Conservation (phyloP, 139 green algal species). For the Picochlorum sp. region DNA sequence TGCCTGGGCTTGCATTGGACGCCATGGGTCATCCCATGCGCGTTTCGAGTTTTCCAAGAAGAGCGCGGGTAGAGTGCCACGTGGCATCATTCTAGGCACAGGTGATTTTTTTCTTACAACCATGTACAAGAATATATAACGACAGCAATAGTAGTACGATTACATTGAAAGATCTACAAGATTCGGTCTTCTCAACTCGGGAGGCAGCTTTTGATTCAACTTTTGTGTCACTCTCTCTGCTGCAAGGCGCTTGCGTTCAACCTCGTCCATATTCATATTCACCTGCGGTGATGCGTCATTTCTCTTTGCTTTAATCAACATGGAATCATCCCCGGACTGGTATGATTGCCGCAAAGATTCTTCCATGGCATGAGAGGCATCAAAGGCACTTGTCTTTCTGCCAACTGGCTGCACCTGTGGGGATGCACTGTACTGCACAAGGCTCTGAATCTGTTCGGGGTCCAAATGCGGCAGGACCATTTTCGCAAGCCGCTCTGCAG, state of each 20-base stretch:
- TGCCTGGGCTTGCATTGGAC: too few relatives aligned
- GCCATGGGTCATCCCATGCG: too few relatives aligned
- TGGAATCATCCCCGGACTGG: too few relatives aligned
- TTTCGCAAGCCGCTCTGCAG: background rate
- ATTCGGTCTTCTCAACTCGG: background rate
- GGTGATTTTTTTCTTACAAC: too few relatives aligned
- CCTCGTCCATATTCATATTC: background rate
- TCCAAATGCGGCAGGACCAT: background rate
- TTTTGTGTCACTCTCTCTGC: background rate
- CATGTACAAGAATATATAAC: background rate
- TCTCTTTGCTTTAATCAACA: background rate
- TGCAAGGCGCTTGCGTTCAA: background rate
- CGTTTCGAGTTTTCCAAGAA: too few relatives aligned
- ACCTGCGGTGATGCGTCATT: background rate
- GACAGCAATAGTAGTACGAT: background rate
- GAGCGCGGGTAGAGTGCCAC: too few relatives aligned
- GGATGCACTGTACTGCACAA: background rate
- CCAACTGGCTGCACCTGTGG: background rate
- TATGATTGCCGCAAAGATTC: too few relatives aligned
- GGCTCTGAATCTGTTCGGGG: background rate
- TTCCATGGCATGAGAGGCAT: too few relatives aligned
- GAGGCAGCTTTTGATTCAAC: background rate
- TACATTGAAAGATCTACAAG: background rate
- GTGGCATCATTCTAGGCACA: too few relatives aligned
- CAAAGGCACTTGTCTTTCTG: background rate